Percentiles rank a stretch among this genome's conserved stretches.
phyloP scores from a whole-genome alignment of 768 basidiomycete genomes.

The Myochromella boudieri region DNA sequence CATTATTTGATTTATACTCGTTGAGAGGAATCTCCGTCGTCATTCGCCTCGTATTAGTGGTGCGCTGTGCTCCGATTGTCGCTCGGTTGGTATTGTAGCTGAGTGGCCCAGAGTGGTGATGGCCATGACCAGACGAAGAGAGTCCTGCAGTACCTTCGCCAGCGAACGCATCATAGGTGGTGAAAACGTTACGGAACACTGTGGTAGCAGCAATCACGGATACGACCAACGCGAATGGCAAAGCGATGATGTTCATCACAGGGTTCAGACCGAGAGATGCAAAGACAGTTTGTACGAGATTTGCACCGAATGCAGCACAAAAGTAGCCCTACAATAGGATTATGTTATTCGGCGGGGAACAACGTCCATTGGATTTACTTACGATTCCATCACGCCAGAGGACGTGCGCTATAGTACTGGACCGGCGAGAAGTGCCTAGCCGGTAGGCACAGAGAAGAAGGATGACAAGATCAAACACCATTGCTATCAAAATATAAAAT shows the following conservation, averaged over 20 bases:
- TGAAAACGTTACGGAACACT: constrained; percentile 36
- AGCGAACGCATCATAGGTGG: constrained; percentile 29
- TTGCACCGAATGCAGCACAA: constrained; percentile 31
- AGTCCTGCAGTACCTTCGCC: constrained; percentile 13
- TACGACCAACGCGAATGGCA: constrained; percentile 34
- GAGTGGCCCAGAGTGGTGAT: background rate
- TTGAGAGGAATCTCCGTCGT: constrained; percentile 20
- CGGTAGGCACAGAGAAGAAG: constrained; percentile 27
- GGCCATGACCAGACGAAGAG: no score
- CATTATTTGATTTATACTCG: constrained; percentile 17
- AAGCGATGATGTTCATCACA: constrained; percentile 33
- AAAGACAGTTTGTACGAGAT: constrained; percentile 32
- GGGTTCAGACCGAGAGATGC: constrained; percentile 31
- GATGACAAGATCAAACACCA: constrained; percentile 32
- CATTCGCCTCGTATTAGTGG: constrained; percentile 5
- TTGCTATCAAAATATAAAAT: constrained; percentile 27
- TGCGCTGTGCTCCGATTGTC: constrained; percentile 1
- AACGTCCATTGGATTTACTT: constrained; percentile 6
- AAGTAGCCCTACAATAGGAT: constrained; percentile 26
- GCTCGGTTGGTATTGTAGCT: constrained; percentile 6
- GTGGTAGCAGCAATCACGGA: constrained; percentile 35
- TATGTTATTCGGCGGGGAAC: background rate
- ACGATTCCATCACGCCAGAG: constrained; percentile 34
- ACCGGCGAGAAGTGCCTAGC: constrained; percentile 20
- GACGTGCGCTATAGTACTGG: constrained; percentile 26